These are phyloP conservation scores for Chimonanthus praecox DNA, from an alignment of 164 flowering plant genomes.

Conservation along the genomic window DNA sequence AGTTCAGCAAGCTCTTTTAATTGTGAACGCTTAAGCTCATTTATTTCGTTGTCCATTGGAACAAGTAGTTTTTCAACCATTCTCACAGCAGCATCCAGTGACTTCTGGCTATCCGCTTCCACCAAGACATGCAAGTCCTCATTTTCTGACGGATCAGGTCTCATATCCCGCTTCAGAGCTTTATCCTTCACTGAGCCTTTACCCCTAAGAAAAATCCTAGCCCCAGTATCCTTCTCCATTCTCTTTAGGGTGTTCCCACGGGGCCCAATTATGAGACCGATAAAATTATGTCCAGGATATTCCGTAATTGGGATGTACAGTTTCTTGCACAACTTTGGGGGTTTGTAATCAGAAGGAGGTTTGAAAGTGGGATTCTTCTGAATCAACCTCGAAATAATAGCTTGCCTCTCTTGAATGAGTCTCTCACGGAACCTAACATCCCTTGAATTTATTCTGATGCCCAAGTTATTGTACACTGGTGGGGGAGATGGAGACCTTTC, in stretches of 20 bases:
- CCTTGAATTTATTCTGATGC: conserved; percentile 23
- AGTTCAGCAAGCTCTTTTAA: conserved; percentile 30
- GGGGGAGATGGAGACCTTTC: conserved; percentile 26
- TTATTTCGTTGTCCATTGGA: conserved; percentile 22
- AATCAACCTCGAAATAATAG: conserved; percentile 26
- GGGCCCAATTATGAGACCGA: conserved; percentile 45
- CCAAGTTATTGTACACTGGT: conserved; percentile 16
- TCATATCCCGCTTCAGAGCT: conserved; percentile 5
- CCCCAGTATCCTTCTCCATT: conserved; percentile 48
- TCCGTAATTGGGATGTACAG: conserved; percentile 43
- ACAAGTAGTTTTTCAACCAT: conserved; percentile 42
- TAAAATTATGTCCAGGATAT: conserved; percentile 43
- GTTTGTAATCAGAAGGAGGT: conserved; percentile 22
- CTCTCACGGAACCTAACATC: conserved; percentile 14
- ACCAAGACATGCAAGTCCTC: conserved; percentile 45
- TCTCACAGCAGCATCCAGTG: conserved; percentile 36
- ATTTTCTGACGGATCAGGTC: conserved; percentile 16
- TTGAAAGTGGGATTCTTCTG: conserved; percentile 30
- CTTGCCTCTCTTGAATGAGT: conserved; percentile 26
- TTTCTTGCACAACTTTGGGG: conserved; percentile 30
- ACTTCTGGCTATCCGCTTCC: conserved; percentile 35
- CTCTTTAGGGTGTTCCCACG: conserved; percentile 36
- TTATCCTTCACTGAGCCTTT: conserved; percentile 21
- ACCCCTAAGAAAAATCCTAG: conserved; percentile 36
- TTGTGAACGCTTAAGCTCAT: conserved; percentile 31